Percentiles rank a stretch among this genome's conserved stretches.
Evolutionary conservation across 306 rosid genomes (phyloP).

Genomic region (Castanea crenata): DNA sequence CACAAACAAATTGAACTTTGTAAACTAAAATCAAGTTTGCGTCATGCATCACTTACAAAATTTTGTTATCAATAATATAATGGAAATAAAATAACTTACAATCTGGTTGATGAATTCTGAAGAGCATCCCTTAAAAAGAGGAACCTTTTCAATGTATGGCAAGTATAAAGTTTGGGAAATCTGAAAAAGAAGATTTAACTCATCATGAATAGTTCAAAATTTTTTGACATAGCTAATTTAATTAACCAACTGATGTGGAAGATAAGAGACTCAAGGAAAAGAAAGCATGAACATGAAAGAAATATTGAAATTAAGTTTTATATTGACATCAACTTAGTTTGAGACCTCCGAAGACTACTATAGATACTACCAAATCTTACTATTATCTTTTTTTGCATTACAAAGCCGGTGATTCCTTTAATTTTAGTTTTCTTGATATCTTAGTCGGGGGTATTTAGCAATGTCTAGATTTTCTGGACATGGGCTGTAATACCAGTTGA

Average conservation of each 20-base stretch:
- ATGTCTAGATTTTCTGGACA: not conserved
- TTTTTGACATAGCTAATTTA: not conserved
- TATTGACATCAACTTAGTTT: not conserved
- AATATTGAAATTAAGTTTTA: not conserved
- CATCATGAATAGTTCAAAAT: not conserved
- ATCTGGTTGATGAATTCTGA: conserved; percentile 92
- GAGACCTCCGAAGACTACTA: not conserved
- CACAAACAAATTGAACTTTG: not conserved
- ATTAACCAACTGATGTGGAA: not conserved
- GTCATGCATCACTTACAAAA: not conserved
- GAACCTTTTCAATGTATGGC: conserved; percentile 54
- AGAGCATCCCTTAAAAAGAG: conserved; percentile 76
- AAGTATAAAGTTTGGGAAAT: conserved; percentile 77
- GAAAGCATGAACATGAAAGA: not conserved
- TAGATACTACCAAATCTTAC: not conserved
- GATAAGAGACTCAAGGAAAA: not conserved
- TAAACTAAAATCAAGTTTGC: no score
- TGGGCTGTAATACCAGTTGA: not conserved
- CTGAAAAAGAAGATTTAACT: conserved; percentile 41
- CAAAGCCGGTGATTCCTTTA: not conserved
- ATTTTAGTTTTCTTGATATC: not conserved
- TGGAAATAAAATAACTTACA: conserved; percentile 41
- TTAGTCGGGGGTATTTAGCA: no score
- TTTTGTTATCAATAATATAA: not conserved
- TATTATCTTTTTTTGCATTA: not conserved